Evolutionary conservation across 208 protist species (phyloP).

Genomic region (Endotrypanum monterogeii): DNA sequence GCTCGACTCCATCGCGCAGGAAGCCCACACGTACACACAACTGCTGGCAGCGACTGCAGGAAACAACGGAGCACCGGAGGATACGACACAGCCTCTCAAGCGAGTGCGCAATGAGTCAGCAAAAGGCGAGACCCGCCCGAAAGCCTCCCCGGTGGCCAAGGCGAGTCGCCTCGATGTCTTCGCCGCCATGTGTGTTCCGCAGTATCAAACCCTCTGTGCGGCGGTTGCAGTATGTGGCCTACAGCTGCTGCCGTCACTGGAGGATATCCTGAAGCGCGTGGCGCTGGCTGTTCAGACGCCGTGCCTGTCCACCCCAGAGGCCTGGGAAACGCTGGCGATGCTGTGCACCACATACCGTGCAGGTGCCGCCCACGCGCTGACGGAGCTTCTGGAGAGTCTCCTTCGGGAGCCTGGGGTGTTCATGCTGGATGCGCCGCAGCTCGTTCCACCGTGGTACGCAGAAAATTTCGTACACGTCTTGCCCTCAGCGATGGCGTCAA

Average conservation of each 20-base stretch:
- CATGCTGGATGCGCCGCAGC: slow-evolving; percentile 46
- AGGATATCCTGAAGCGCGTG: slow-evolving; percentile 51
- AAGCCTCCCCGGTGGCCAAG: slow-evolving; percentile 2
- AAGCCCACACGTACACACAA: slow-evolving; percentile 46
- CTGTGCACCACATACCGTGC: slow-evolving; percentile 59
- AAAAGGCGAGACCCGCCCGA: neutral
- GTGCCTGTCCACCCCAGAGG: slow-evolving; percentile 36
- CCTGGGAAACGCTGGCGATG: slow-evolving; percentile 59
- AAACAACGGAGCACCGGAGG: neutral
- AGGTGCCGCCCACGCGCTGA: slow-evolving; percentile 45
- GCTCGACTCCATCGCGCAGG: slow-evolving; percentile 54
- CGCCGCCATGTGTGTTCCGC: slow-evolving; percentile 48
- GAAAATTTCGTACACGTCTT: slow-evolving; percentile 18
- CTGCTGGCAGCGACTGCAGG: slow-evolving; percentile 13
- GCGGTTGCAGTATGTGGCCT: slow-evolving; percentile 39
- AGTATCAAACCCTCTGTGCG: slow-evolving; percentile 39
- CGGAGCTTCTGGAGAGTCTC: slow-evolving; percentile 54
- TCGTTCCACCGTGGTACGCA: slow-evolving; percentile 37
- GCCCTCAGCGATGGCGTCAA: slow-evolving; percentile 17
- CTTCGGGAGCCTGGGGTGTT: slow-evolving; percentile 47
- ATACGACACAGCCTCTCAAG: slow-evolving; percentile 8
- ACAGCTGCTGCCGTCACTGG: slow-evolving; percentile 60
- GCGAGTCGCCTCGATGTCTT: slow-evolving; percentile 41
- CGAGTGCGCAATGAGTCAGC: slow-evolving; percentile 4
- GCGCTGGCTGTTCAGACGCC: slow-evolving; percentile 51